phyloP scores from a whole-genome alignment of 2,329 filamentous ascomycete species.

The Pyrenochaeta sp. region DNA sequence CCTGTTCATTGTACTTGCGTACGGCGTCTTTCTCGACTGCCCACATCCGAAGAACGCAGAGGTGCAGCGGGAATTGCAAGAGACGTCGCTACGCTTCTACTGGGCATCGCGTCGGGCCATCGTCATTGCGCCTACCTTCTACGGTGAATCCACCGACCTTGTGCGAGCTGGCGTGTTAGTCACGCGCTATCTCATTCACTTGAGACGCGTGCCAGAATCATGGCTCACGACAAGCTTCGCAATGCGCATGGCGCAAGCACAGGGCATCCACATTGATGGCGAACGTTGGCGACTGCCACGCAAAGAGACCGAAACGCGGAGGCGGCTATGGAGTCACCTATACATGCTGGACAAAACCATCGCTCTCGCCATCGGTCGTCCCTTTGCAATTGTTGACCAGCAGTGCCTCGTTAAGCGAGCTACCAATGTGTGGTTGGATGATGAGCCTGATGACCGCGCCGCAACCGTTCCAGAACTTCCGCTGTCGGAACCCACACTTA shows the following conservation, averaged over 20 bases:
- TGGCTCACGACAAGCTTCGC: conserved; percentile 56
- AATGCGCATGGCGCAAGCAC: conserved; percentile 55
- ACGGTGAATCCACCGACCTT: conserved; percentile 53
- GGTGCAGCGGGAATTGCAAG: conserved; percentile 48
- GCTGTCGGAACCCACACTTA: conserved; percentile 46
- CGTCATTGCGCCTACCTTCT: conserved; percentile 54
- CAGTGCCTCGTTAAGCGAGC: conserved; percentile 51
- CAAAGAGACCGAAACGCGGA: conserved; percentile 50
- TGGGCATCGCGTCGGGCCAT: conserved; percentile 53
- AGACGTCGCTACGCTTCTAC: conserved; percentile 53
- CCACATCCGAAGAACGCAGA: conserved; percentile 44
- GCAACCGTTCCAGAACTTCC: conserved; percentile 25
- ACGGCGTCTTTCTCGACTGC: conserved; percentile 50
- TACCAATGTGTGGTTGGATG: conserved; percentile 53
- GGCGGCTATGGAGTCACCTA: conserved; percentile 53
- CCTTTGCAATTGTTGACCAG: conserved; percentile 51
- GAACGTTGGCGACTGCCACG: conserved; percentile 50
- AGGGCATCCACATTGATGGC: conserved; percentile 56
- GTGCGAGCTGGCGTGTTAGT: conserved; percentile 53
- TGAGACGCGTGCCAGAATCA: conserved; percentile 50
- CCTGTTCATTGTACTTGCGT: conserved; percentile 54
- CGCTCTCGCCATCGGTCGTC: conserved; percentile 52
- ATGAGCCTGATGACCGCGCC: conserved; percentile 44
- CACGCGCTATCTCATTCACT: conserved; percentile 52
- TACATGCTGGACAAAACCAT: conserved; percentile 54